phyloP scores from a whole-genome alignment of 2,329 filamentous ascomycete species.

The Phialocephala sp. region DNA sequence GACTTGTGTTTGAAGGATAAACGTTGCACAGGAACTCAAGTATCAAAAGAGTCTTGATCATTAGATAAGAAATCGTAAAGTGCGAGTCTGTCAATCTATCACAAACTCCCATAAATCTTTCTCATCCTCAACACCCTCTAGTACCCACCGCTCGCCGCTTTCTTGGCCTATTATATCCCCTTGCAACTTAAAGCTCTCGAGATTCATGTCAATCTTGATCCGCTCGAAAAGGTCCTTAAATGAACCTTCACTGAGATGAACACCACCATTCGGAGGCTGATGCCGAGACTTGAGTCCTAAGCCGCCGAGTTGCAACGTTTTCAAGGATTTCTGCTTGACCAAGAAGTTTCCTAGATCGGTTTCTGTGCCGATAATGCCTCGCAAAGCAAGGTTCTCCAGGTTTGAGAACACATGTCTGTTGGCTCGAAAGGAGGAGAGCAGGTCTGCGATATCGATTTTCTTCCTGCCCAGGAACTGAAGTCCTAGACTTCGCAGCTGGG shows the following conservation, averaged over 20 bases:
- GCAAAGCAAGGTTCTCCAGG: slow-evolving; percentile 51
- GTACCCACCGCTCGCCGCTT: slow-evolving; percentile 31
- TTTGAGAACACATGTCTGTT: slow-evolving; percentile 45
- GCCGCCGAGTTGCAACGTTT: slow-evolving; percentile 52
- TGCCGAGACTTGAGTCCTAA: slow-evolving; percentile 48
- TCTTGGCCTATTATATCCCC: slow-evolving; percentile 44
- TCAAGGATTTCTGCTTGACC: slow-evolving; percentile 48
- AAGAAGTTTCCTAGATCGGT: slow-evolving; percentile 52
- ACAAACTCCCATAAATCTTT: slow-evolving; percentile 27
- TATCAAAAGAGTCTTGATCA: background rate
- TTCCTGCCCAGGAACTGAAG: slow-evolving; percentile 30
- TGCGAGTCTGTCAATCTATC: slow-evolving; percentile 18
- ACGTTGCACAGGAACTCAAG: too few species aligned
- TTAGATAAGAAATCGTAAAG: background rate
- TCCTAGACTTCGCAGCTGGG: slow-evolving; percentile 25
- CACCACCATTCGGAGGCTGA: slow-evolving; percentile 50
- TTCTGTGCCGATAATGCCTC: slow-evolving; percentile 52
- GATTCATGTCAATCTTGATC: slow-evolving; percentile 46
- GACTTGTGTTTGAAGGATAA: background rate
- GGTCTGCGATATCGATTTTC: slow-evolving; percentile 31
- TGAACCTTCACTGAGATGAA: slow-evolving; percentile 52
- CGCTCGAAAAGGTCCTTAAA: slow-evolving; percentile 51
- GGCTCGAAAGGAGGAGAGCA: slow-evolving; percentile 24
- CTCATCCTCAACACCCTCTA: slow-evolving; percentile 17
- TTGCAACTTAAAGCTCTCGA: slow-evolving; percentile 52